Evolutionary conservation across 1,284 basidiomycete species (phyloP), one percentile per base, ranked within the genome.

Genomic region (Phenoliferia sp.): DNA sequence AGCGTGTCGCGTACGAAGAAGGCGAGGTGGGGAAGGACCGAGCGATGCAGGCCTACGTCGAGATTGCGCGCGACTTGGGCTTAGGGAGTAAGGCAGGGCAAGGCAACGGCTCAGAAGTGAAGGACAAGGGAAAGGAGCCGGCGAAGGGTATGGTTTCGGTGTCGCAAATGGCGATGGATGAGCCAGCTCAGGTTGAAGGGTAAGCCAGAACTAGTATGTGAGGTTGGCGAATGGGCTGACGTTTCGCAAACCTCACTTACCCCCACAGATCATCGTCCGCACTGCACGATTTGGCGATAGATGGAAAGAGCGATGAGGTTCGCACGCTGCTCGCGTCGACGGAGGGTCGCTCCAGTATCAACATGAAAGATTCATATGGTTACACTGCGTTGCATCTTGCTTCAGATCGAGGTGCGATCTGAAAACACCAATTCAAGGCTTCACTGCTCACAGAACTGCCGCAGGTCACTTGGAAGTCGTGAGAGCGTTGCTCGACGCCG

Each of bases 351-450:
- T 65, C 87, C 65, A 79, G 87, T 73, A 77, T 78, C 31, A 76
- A 76, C 52, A 86, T 87, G 65, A n/a, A 62, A 57, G 44, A 34
- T 64, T 60, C 70, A 3, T 76, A 94, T 90, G 92, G 90, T 36
- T 93, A 90, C 77, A 90, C 92, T 0, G 84, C 92, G 17, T 78
- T 95, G 31, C 92, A 95, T 75, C 83, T 94, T 0, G 92, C 92
- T 1, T 86, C 86, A 26, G 92, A 95, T 76, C 82, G 92, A 77
- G 92, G 71, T 72, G 26, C 28, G 67, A 31, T 39, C 7, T 26
- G 16, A 1, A 29, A 9, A 19, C 4, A 10, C 31, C 16, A 4
- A 12, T 2, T 6, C 3, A 22, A 12, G 0, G 2, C n/a, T 39
- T 9, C 28, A n/a, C 17, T 28, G 28, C 22, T 22, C 3, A n/a